Evolutionary conservation across 1,284 basidiomycete genomes (phyloP).

Genomic region (Cystobasidiaceae sp.): DNA sequence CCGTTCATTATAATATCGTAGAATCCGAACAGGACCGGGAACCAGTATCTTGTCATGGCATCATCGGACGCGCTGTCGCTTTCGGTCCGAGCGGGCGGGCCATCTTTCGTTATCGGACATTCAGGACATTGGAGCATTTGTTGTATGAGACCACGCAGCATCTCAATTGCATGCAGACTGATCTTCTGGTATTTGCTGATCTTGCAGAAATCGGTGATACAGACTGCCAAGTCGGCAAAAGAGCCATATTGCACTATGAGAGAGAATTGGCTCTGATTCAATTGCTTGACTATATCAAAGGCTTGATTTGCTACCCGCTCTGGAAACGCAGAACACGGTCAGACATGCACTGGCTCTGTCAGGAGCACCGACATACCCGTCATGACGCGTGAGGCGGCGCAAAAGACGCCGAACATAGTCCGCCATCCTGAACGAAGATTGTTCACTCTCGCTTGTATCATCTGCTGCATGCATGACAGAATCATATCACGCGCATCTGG

Average conservation of each 20-base stretch:
- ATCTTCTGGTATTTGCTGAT: slow-evolving; percentile 98
- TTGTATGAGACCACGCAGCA: slow-evolving; percentile 80
- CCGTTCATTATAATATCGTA: slow-evolving; percentile 99
- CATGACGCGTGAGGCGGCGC: slow-evolving; percentile 87
- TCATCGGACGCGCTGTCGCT: slow-evolving; percentile 46
- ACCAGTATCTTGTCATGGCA: slow-evolving; percentile 69
- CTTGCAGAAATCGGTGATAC: slow-evolving; percentile 99
- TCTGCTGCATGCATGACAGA: slow-evolving; percentile 95
- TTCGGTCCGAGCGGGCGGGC: slow-evolving; percentile 19
- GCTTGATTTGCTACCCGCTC: slow-evolving; percentile 90
- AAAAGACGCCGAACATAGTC: slow-evolving; percentile 98
- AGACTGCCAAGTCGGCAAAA: slow-evolving; percentile 92
- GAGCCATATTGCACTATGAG: slow-evolving; percentile 86
- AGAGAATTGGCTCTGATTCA: slow-evolving; percentile 88
- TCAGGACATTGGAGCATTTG: slow-evolving; percentile 83
- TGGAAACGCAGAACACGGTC: slow-evolving; percentile 39
- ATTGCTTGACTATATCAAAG: slow-evolving; percentile 88
- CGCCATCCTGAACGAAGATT: slow-evolving; percentile 98
- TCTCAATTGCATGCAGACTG: slow-evolving; percentile 89
- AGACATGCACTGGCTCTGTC: background rate
- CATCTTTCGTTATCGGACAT: slow-evolving; percentile 57
- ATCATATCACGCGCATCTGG: slow-evolving; percentile 96
- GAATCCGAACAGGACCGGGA: slow-evolving; percentile 91
- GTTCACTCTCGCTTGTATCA: slow-evolving; percentile 90
- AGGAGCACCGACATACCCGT: slow-evolving; percentile 57